phyloP scores from a whole-genome alignment of 495 filamentous ascomycete genomes.

The Parathielavia hyrcaniae region DNA sequence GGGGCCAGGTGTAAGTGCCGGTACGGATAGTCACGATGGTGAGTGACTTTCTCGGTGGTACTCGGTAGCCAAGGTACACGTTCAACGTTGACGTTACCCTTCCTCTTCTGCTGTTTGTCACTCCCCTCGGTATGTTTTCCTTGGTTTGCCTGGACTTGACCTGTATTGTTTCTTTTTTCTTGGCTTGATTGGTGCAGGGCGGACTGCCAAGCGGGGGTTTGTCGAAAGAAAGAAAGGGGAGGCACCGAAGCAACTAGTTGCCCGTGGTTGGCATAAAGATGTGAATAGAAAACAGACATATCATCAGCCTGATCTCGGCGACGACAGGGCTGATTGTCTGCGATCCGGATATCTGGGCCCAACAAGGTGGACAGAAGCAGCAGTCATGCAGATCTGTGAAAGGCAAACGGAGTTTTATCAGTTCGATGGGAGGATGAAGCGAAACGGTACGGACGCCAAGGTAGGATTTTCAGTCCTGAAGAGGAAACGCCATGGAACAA shows the following conservation, averaged over 20 bases:
- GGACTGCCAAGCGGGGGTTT: not conserved
- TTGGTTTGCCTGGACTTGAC: not conserved
- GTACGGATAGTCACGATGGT: too few species aligned
- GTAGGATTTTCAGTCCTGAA: not conserved
- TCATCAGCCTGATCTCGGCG: not conserved
- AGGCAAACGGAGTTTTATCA: not conserved
- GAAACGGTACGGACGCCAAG: not conserved
- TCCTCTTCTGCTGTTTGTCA: not conserved
- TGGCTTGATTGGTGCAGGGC: conserved; percentile 3
- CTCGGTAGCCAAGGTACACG: too few species aligned
- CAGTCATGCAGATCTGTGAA: not conserved
- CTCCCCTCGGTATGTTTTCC: not conserved
- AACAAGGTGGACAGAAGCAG: not conserved
- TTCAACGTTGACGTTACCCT: too few species aligned
- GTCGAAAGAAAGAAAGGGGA: not conserved
- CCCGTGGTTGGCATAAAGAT: not conserved
- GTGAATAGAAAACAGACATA: not conserved
- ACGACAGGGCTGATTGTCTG: not conserved
- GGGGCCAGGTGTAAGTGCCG: too few species aligned
- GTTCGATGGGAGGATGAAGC: not conserved
- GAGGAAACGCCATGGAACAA: conserved; percentile 8
- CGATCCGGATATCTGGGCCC: not conserved
- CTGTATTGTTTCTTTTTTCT: conserved; percentile 4
- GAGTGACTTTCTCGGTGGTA: too few species aligned
- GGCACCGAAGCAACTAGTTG: too few species aligned